Percentiles rank a stretch among this genome's conserved stretches.
Evolutionary conservation across 2,329 filamentous ascomycete species (phyloP).

Genomic region (Cytospora piceae): DNA sequence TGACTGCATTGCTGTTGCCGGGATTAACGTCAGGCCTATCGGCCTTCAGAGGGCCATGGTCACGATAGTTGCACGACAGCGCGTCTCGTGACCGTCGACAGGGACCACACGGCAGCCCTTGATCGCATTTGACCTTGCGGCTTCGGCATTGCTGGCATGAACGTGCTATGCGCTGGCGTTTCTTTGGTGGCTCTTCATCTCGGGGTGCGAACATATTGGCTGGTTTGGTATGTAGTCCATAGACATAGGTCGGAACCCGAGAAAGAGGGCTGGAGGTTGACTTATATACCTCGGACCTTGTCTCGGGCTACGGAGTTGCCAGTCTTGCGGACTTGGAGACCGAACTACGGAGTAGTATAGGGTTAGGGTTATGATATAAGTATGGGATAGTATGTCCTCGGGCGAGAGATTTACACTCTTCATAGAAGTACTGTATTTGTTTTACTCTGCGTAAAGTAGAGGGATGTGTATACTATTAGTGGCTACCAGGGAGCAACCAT

Average conservation of each 20-base stretch:
- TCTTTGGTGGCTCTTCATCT: not conserved
- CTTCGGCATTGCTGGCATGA: not conserved
- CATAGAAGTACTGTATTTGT: no score
- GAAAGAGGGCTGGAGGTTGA: no score
- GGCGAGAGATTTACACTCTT: no score
- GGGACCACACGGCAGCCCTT: not conserved
- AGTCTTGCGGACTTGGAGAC: not conserved
- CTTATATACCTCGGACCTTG: no score
- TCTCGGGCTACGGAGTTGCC: not conserved
- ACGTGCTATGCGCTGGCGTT: not conserved
- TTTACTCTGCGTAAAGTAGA: no score
- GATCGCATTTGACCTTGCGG: not conserved
- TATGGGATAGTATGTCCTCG: not conserved
- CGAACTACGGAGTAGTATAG: not conserved
- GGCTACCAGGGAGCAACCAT: no score
- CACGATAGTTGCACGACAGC: not conserved
- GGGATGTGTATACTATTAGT: no score
- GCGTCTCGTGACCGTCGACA: not conserved
- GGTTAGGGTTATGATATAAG: not conserved
- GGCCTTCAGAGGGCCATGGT: not conserved
- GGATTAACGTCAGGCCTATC: not conserved
- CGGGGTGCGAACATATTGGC: not conserved
- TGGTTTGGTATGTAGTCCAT: no score
- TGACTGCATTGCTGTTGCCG: not conserved
- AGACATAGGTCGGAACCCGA: not conserved